These are phyloP conservation scores for Hondaea fermentalgiana DNA, from an alignment of 108 stramenopile species.

Conservation along the genomic window DNA sequence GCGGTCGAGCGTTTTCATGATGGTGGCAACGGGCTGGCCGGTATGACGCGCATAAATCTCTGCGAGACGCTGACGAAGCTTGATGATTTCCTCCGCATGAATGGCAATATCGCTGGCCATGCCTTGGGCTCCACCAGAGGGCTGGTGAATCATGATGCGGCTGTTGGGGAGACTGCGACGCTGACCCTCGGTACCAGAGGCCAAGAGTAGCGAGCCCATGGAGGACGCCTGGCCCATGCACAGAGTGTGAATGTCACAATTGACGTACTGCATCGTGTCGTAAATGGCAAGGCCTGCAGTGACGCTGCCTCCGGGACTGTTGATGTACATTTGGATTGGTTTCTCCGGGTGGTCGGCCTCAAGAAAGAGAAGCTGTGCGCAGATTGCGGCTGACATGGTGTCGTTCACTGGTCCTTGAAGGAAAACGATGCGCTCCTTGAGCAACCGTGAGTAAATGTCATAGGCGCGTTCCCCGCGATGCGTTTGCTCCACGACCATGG, in stretches of 20 bases:
- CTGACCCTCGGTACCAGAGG: slow-evolving; percentile 59
- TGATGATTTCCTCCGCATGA: slow-evolving; percentile 69
- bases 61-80: slow-evolving; percentile 54
- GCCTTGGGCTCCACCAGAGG: slow-evolving; percentile 82
- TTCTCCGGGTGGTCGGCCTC: slow-evolving; percentile 76
- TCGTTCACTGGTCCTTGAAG: slow-evolving; percentile 86
- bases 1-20: slow-evolving; percentile 88
- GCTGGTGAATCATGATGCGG: slow-evolving; percentile 89
- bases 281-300: slow-evolving; percentile 72
- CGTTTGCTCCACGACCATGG: slow-evolving; percentile 13
- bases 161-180: slow-evolving; percentile 25
- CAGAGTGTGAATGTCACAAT: slow-evolving; percentile 76
- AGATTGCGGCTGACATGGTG: slow-evolving; percentile 73
- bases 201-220: slow-evolving; percentile 82
- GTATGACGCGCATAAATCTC: slow-evolving; percentile 74
- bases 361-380: slow-evolving; percentile 83
- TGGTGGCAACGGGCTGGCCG: slow-evolving; percentile 56
- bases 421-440: slow-evolving; percentile 89
- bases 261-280: slow-evolving; percentile 94
- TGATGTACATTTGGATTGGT: slow-evolving; percentile 86
- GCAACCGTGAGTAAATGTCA: slow-evolving; percentile 84
- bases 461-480: slow-evolving; percentile 73
- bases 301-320: slow-evolving; percentile 78
- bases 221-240: slow-evolving; percentile 94
- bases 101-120: slow-evolving; percentile 91